Conservation (phyloP, 352 stramenopile species). For the Globisporangium cylindrosporum region DNA sequence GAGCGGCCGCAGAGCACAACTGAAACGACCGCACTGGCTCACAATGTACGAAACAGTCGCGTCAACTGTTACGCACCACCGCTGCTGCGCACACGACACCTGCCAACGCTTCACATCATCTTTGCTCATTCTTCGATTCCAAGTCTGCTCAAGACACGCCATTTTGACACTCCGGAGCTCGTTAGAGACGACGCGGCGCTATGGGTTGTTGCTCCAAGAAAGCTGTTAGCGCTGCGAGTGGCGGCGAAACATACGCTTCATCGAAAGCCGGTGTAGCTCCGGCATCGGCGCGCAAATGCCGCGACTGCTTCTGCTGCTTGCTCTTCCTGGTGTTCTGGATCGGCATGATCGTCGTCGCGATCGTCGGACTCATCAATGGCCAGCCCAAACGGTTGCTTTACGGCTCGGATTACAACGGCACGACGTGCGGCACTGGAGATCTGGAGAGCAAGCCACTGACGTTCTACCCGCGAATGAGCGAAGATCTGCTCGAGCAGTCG, state of each 20-base stretch:
- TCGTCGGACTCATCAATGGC: constrained; percentile 57
- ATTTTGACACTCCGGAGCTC: not conserved
- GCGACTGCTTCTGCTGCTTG: constrained; percentile 62
- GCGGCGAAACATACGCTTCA: constrained; percentile 18
- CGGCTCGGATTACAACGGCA: constrained; percentile 72
- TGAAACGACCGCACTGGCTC: not conserved
- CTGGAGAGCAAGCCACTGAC: constrained; percentile 32
- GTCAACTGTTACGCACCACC: not conserved
- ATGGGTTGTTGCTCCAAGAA: constrained; percentile 77
- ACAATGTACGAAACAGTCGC: not conserved
- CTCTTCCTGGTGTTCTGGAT: constrained; percentile 77
- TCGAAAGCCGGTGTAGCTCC: constrained; percentile 46
- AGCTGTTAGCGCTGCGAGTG: constrained; percentile 31
- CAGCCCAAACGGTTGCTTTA: constrained; percentile 69
- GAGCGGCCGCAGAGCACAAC: not conserved
- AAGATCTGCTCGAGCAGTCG: constrained; percentile 67
- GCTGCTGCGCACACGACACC: not conserved
- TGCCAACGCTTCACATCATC: not conserved
- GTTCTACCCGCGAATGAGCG: constrained; percentile 75
- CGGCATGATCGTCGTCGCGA: constrained; percentile 60
- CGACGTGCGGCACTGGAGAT: constrained; percentile 57
- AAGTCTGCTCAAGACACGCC: not conserved
- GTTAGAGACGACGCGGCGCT: not conserved
- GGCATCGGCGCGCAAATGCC: constrained; percentile 53
- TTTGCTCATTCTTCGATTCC: not conserved